A percentile compares a stretch with the other conserved stretches of the same genome.
These are phyloP conservation scores for Phanerochaete sordida DNA, from an alignment of 768 basidiomycete genomes.

Conservation along the genomic window DNA sequence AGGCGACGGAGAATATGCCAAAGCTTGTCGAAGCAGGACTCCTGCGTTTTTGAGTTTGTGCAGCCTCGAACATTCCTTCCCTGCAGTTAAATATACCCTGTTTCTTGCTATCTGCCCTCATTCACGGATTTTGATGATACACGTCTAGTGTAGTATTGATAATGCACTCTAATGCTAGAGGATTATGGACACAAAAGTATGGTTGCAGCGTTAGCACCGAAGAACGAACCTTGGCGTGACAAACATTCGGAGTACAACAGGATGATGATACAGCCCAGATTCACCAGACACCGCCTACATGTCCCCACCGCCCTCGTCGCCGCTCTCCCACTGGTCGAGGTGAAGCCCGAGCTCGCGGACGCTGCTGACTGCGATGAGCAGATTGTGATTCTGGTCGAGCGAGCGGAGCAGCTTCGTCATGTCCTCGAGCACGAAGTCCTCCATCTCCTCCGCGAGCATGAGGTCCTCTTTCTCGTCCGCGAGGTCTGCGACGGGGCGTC, in stretches of 20 bases:
- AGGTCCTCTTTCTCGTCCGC: slow-evolving; percentile 67
- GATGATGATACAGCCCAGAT: background rate
- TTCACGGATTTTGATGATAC: no score
- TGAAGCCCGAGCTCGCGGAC: slow-evolving; percentile 64
- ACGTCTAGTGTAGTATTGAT: no score
- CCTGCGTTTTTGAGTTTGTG: background rate
- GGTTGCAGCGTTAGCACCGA: background rate
- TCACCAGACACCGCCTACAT: background rate
- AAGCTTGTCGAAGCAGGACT: background rate
- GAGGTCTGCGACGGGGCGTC: slow-evolving; percentile 28
- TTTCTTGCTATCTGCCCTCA: no score
- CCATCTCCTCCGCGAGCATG: slow-evolving; percentile 74
- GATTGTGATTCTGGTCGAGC: slow-evolving; percentile 57
- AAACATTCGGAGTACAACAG: background rate
- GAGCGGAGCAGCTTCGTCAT: slow-evolving; percentile 60
- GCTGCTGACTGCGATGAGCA: slow-evolving; percentile 67
- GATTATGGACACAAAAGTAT: background rate
- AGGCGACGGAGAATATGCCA: background rate
- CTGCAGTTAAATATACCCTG: no score
- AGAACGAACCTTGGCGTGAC: background rate
- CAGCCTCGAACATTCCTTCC: no score
- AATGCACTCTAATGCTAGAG: background rate
- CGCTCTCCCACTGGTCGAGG: slow-evolving; percentile 31
- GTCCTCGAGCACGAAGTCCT: slow-evolving; percentile 78
- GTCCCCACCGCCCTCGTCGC: slow-evolving; percentile 18